phyloP scores from a whole-genome alignment of 2,329 filamentous ascomycete species.

The Arthrocladium fulminans region DNA sequence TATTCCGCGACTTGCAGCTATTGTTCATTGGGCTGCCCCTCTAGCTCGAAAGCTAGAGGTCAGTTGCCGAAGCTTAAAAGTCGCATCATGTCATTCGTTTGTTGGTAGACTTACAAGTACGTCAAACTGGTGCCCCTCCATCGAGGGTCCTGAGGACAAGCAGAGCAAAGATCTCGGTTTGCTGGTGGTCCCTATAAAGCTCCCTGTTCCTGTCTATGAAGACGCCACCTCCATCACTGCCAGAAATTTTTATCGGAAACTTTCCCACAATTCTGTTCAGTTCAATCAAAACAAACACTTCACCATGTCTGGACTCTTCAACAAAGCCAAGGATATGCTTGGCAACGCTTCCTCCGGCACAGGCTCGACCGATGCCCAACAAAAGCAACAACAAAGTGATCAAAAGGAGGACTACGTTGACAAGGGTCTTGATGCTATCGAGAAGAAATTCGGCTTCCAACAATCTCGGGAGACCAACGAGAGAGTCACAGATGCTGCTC shows the following conservation, averaged over 20 bases:
- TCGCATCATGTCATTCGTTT: too few species aligned
- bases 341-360: neutral
- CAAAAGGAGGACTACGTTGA: constrained; percentile 11
- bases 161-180: too few species aligned
- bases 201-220: neutral
- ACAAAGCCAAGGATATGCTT: constrained; percentile 9
- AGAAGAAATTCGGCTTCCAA: constrained; percentile 10
- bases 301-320: constrained; percentile 4
- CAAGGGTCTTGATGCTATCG: constrained; percentile 8
- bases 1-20: too few species aligned
- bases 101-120: too few species aligned
- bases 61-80: too few species aligned
- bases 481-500: constrained; percentile 10
- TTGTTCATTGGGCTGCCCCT: too few species aligned
- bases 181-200: too few species aligned
- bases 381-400: neutral
- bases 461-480: constrained; percentile 9
- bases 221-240: neutral
- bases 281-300: neutral
- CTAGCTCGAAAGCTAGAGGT: too few species aligned
- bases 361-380: neutral
- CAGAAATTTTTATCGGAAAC: neutral
- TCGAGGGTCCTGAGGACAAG: too few species aligned
- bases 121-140: too few species aligned
- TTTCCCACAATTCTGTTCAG: neutral